These are phyloP conservation scores for Epithemia pelagica DNA, from an alignment of 108 stramenopile genomes.

Conservation along the genomic window DNA sequence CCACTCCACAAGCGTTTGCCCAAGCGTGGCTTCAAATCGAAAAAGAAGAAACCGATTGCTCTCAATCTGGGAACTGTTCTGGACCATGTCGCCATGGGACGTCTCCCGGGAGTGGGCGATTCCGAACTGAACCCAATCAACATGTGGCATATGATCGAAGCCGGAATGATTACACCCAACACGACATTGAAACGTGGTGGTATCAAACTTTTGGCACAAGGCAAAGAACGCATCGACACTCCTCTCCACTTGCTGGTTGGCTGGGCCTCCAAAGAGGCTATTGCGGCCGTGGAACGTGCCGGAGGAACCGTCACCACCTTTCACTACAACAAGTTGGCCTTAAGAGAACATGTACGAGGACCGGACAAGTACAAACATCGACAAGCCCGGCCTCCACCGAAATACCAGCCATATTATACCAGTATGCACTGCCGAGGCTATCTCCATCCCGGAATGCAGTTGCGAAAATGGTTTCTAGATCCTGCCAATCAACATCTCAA, in stretches of 20 bases:
- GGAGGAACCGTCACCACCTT: conserved; percentile 96
- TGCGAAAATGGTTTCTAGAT: conserved; percentile 50
- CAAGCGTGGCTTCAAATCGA: conserved; percentile 96
- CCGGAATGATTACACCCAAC: conserved; percentile 70
- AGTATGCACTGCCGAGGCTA: conserved; percentile 89
- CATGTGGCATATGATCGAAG: conserved; percentile 85
- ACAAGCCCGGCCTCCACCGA: conserved; percentile 90
- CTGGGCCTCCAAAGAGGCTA: conserved; percentile 81
- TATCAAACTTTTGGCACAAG: conserved; percentile 77
- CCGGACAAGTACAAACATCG: conserved; percentile 88
- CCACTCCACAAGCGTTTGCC: conserved; percentile 90
- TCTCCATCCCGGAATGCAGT: conserved; percentile 88
- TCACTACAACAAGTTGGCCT: conserved; percentile 89
- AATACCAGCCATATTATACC: conserved; percentile 90
- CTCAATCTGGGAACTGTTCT: conserved; percentile 83
- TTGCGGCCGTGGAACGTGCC: conserved; percentile 81
- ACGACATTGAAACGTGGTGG: conserved; percentile 69
- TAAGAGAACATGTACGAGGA: conserved; percentile 48
- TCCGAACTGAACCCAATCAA: conserved; percentile 51
- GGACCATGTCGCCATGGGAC: conserved; percentile 92
- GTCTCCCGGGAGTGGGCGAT: conserved; percentile 34
- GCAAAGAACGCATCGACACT: conserved; percentile 50
- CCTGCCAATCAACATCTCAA: conserved; percentile 29
- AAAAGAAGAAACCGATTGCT: conserved; percentile 51
- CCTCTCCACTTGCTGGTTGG: conserved; percentile 86